Evolutionary conservation across 2,329 filamentous ascomycete genomes (phyloP), one percentile per base, ranked within the genome.

Genomic region (Aspergillus candidus): DNA sequence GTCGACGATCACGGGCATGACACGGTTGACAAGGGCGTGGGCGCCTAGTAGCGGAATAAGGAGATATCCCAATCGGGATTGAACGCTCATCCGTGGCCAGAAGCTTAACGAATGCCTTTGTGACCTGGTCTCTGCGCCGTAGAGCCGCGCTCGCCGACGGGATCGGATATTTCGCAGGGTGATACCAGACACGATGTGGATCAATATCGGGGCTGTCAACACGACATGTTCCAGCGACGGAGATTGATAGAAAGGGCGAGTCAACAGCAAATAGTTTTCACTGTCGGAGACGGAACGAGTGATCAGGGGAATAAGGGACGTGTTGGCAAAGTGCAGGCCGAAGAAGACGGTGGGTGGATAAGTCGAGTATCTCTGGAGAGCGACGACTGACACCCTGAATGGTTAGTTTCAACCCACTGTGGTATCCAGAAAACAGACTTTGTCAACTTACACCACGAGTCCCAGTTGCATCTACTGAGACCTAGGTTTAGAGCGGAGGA

Each of bases 221-320:
- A 97, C 75, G 14, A 94, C 70, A 3, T 88, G 87, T 62, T 96
- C 90, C 40, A 85, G 76, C 12, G 87, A 72, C 2, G 84, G 77
- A 1, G 88, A 90, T 67, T 96, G 91, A 72, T 97, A 97, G 65
- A 93, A 82, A 38, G 94, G 90, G 49, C 91, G 82, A 22, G 89
- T 90, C 65, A 95, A 86, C 52, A 97, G 83, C 38, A 97, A 82
- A 67, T 89, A 94, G 39, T 82, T 82, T 62, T 96, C 90, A 48
- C 86, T 86, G 41, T 81, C 78, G 7, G 83, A 72, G 6, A 93
- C 79, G 36, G 85, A 88, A 45, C 76, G 79, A 33, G 86, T 88
- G 39, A 83, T 56, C 32, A 93, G 78, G 0, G 88, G 89, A 52
- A 94, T 83, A 35, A 94, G 65, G 6, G 87, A 87, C 30, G 88